These are phyloP conservation scores for Jamesozyma spencerorum DNA, from an alignment of 805 yeast genomes.

Conservation along the genomic window DNA sequence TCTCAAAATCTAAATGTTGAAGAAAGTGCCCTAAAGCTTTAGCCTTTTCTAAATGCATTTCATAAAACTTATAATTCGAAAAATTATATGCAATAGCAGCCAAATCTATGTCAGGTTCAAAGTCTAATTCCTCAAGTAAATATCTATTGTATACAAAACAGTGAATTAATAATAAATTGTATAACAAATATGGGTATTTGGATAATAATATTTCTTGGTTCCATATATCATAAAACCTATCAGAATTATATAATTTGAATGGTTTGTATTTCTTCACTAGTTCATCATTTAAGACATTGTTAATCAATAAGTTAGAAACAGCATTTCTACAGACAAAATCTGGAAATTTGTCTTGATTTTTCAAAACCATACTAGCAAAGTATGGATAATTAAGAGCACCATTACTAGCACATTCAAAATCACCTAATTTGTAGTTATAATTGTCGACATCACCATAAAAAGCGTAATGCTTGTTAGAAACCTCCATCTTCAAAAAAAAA, in stretches of 20 bases:
- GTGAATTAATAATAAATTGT: background rate
- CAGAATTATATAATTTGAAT: background rate
- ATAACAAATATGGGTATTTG: background rate
- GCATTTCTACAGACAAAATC: conserved; percentile 1
- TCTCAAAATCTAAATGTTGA: conserved; percentile 3
- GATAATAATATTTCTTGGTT: too few relatives aligned
- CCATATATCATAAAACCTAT: background rate
- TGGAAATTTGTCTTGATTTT: conserved; percentile 1
- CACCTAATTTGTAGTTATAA: conserved; percentile 2
- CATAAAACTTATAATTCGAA: background rate
- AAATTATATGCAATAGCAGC: background rate
- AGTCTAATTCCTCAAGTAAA: too few relatives aligned
- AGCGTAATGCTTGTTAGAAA: too few relatives aligned
- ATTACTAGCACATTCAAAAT: conserved; percentile 2
- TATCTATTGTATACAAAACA: background rate
- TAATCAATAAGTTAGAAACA: conserved; percentile 1
- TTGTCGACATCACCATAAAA: conserved; percentile 2
- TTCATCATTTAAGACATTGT: background rate
- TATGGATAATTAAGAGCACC: conserved; percentile 2
- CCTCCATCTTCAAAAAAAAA: too few relatives aligned
- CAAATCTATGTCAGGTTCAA: background rate
- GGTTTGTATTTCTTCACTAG: conserved; percentile 1
- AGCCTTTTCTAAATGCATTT: background rate
- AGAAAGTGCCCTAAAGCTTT: background rate
- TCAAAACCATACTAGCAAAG: conserved; percentile 1